These are phyloP conservation scores for Russula brevipes DNA, from an alignment of 768 basidiomycete species.

Conservation along the genomic window DNA sequence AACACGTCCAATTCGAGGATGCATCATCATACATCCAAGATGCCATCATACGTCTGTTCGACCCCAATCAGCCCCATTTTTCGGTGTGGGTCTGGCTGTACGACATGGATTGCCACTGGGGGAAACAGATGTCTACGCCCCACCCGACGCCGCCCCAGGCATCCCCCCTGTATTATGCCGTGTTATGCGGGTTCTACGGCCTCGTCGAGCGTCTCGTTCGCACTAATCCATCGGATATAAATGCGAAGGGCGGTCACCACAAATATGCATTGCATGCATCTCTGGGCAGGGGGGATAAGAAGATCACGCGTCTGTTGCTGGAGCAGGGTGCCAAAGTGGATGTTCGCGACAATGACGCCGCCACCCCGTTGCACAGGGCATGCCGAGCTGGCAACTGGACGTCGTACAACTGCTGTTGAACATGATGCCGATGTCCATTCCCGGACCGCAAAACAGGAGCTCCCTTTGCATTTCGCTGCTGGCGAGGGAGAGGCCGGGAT, in stretches of 20 bases:
- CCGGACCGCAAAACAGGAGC: not conserved
- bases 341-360: not conserved
- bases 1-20: not conserved
- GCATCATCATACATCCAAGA: not conserved
- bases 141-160: not conserved
- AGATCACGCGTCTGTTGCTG: not conserved
- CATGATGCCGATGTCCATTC: not conserved
- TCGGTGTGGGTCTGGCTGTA: conserved; percentile 7
- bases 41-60: not conserved
- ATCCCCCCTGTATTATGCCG: not conserved
- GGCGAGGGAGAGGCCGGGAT: not conserved
- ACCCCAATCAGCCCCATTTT: not conserved
- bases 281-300: not conserved
- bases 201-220: not conserved
- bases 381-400: not conserved
- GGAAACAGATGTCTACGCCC: not conserved
- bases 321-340: not conserved
- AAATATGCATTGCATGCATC: not conserved
- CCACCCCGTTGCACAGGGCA: not conserved
- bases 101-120: not conserved
- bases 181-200: not conserved
- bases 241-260: not conserved
- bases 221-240: not conserved
- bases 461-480: not conserved
- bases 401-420: not conserved